Conservation (phyloP, 345 rosid genomes). For the Nasturtium officinale region DNA sequence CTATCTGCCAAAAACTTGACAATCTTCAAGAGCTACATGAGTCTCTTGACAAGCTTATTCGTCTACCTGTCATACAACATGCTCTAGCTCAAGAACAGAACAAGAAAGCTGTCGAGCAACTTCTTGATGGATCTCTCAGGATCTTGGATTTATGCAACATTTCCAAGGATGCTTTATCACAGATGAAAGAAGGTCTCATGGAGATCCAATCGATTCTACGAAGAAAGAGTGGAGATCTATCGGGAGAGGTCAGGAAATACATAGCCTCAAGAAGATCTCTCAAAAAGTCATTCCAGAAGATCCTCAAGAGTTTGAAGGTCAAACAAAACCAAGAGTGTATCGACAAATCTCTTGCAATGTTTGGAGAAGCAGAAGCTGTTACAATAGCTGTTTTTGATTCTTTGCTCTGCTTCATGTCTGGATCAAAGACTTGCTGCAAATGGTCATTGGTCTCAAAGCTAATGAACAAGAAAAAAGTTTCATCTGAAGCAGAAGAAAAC, state of each 20-base stretch:
- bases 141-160: conserved; percentile 41
- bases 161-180: conserved; percentile 43
- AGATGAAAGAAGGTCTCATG: conserved; percentile 33
- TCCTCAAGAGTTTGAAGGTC: conserved; percentile 11
- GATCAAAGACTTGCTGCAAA: conserved; percentile 17
- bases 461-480: not conserved
- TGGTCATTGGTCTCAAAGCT: conserved; percentile 28
- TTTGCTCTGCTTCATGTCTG: conserved; percentile 34
- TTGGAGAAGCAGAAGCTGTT: conserved; percentile 40
- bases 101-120: conserved; percentile 29
- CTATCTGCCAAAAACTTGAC: conserved; percentile 19
- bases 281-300: conserved; percentile 33
- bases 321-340: not conserved
- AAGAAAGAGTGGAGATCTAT: conserved; percentile 21
- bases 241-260: conserved; percentile 31
- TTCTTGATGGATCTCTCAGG: conserved; percentile 42
- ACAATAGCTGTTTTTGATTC: conserved; percentile 34
- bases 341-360: no score
- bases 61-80: conserved; percentile 28
- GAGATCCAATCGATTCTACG: conserved; percentile 41
- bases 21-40: conserved; percentile 41
- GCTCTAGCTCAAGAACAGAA: conserved; percentile 37
- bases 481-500: not conserved
- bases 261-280: conserved; percentile 22
- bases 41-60: conserved; percentile 37